Conservation (phyloP, 495 filamentous ascomycete species). For the Xylaria nigripes region DNA sequence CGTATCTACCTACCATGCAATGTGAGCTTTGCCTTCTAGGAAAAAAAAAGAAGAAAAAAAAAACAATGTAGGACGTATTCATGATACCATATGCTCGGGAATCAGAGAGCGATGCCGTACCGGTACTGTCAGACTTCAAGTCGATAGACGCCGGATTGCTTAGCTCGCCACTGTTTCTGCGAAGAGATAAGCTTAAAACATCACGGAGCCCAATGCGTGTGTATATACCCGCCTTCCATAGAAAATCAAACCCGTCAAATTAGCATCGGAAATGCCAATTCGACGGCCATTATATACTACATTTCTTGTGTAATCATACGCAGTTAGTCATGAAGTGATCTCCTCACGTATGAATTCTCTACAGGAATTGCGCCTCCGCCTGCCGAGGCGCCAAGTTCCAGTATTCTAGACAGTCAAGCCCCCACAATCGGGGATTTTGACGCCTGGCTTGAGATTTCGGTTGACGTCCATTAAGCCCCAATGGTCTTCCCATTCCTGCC, state of each 20-base stretch:
- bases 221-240: background rate
- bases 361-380: background rate
- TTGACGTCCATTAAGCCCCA: slow-evolving; percentile 90
- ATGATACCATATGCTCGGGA: background rate
- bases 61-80: no score
- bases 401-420: slow-evolving; percentile 55
- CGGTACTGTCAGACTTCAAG: background rate
- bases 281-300: background rate
- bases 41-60: background rate
- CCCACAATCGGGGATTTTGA: slow-evolving; percentile 83
- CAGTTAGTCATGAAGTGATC: background rate
- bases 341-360: background rate
- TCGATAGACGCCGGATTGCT: background rate
- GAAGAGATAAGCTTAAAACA: background rate
- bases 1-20: no score
- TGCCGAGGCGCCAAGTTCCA: background rate
- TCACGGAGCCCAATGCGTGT: background rate
- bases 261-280: background rate
- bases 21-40: no score
- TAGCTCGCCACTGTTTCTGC: background rate
- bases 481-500: slow-evolving; percentile 85
- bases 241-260: background rate
- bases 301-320: background rate
- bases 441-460: slow-evolving; percentile 73
- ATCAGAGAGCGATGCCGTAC: background rate